Evolutionary conservation across 2,329 filamentous ascomycete genomes (phyloP), one percentile per base, ranked within the genome.

Genomic region (Talaromyces sp.): DNA sequence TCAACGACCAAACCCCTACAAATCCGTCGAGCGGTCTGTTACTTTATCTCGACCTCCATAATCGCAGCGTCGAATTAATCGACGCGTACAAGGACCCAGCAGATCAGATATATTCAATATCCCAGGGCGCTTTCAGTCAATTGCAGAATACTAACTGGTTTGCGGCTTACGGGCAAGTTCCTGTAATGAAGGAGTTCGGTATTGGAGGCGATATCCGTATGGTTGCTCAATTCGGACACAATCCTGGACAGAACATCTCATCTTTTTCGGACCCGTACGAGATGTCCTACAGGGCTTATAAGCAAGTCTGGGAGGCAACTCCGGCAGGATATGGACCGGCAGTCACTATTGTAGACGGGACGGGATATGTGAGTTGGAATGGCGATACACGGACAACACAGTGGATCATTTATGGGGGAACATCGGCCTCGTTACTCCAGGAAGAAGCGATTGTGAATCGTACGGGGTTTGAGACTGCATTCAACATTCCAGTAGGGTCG

Each of bases 331-430:
- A 19, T 9, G 25, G 28, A 5, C n/a, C 22, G 5, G 43, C 40
- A 4, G 28, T 22, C 19, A 37, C 54, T 19, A 37, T 39, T 21
- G 22, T 13, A n/a, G 22, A 48, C 3, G 22, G 46, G 17, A n/a
- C 19, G 15, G 58, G 53, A 5, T 62, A 59, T 36, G 53, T 61
- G 52, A 62, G 61, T 46, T 62, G 61, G 61, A 62, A 62, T 31
- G 61, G 61, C 7, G 59, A 56, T 8, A 62, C 61, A 13, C 53
- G 52, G 15, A 45, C 57, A 13, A 19, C 53, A 11, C 56, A 57
- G 28, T 62, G 59, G 61, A 54, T 52, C 5, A 8, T 61, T 5
- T 59, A 15, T 56, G 25, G 4, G 7, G 25, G 25, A 28, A 28
- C 3, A 28, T 39, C 36, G 11, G 10, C 4, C 4, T 17, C 11